phyloP scores from a whole-genome alignment of 164 flowering plant genomes.

The Annona cherimola region DNA sequence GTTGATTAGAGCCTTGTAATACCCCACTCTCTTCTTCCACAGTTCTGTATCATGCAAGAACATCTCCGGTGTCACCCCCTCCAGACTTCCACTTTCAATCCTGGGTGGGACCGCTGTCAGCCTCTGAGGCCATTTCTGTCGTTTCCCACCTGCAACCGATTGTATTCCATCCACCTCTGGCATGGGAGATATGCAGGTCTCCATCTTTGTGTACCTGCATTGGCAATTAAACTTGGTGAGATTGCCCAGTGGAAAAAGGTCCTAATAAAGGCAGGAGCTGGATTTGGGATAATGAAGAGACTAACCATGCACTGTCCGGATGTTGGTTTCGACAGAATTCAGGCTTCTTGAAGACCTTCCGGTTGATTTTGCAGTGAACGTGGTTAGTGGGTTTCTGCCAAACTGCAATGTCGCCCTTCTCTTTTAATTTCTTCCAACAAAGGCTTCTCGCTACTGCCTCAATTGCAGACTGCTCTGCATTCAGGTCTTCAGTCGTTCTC shows the following conservation, averaged over 20 bases:
- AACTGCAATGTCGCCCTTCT: constrained; percentile 67
- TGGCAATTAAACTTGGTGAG: not conserved
- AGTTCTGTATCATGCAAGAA: constrained; percentile 46
- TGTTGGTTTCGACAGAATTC: constrained; percentile 55
- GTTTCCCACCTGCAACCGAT: constrained; percentile 58
- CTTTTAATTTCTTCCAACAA: constrained; percentile 81
- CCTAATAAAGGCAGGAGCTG: not conserved
- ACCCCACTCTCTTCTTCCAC: constrained; percentile 61
- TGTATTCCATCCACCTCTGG: constrained; percentile 51
- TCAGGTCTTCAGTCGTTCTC: constrained; percentile 51
- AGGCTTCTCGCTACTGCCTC: constrained; percentile 61
- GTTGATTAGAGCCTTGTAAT: constrained; percentile 56
- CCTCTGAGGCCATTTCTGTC: constrained; percentile 80
- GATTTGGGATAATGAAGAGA: not conserved
- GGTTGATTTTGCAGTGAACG: constrained; percentile 53
- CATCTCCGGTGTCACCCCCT: constrained; percentile 48
- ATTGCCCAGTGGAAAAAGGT: not conserved
- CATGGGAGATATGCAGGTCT: constrained; percentile 68
- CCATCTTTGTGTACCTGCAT: constrained; percentile 76
- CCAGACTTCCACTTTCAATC: constrained; percentile 49
- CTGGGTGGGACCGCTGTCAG: constrained; percentile 74
- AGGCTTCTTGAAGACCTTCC: constrained; percentile 56
- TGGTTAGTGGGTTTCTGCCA: constrained; percentile 95
- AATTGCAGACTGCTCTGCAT: constrained; percentile 48
- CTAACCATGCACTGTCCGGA: constrained; percentile 78